phyloP scores from a whole-genome alignment of 345 rosid species.

The Ceriops tagal region DNA sequence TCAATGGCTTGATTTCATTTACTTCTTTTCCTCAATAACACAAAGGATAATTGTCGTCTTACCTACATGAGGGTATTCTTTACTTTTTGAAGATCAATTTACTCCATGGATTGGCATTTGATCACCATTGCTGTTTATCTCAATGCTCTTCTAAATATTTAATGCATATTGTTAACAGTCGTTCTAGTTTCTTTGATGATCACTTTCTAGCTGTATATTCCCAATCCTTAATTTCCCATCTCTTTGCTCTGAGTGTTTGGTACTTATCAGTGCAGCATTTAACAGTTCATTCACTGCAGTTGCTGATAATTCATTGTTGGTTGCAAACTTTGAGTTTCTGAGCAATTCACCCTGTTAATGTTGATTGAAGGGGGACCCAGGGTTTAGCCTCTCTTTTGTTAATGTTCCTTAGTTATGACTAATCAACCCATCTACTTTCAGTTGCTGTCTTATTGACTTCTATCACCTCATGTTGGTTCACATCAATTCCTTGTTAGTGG shows the following conservation, averaged over 20 bases:
- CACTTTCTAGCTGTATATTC: neutral
- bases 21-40: neutral
- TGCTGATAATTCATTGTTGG: conserved; percentile 12
- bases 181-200: neutral
- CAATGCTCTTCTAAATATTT: neutral
- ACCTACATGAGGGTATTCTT: conserved; percentile 4
- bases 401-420: neutral
- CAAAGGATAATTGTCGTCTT: neutral
- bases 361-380: neutral
- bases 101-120: neutral
- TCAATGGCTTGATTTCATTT: neutral
- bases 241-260: neutral
- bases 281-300: neutral
- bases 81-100: too few species aligned
- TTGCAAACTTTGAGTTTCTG: neutral
- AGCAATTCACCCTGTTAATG: neutral
- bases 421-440: neutral
- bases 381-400: neutral
- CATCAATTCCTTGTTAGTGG: neutral
- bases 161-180: neutral
- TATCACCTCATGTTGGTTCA: neutral
- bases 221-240: neutral
- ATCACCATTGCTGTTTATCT: neutral
- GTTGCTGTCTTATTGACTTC: neutral
- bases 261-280: neutral